phyloP scores from a whole-genome alignment of 495 filamentous ascomycete genomes.

The Bombardia bombarda region DNA sequence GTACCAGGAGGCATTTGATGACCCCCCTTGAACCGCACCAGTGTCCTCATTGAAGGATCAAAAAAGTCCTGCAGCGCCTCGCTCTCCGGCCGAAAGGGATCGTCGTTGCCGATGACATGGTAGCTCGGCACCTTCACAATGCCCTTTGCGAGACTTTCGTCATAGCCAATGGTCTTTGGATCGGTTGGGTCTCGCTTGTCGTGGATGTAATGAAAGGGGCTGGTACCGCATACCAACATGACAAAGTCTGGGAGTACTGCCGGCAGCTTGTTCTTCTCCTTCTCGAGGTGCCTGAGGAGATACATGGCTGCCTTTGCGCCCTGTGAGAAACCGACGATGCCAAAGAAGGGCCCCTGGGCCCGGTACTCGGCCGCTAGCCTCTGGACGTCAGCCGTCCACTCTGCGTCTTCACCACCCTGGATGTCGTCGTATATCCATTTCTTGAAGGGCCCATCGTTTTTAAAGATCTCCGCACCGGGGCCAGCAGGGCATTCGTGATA shows the following conservation, averaged over 20 bases:
- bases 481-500: constrained; percentile 8
- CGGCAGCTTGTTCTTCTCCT: not conserved
- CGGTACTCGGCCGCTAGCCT: constrained; percentile 4
- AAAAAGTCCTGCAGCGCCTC: constrained; percentile 19
- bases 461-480: constrained; percentile 20
- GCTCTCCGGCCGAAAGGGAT: constrained; percentile 18
- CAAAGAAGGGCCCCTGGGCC: constrained; percentile 15
- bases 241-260: constrained; percentile 8
- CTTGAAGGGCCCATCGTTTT: constrained; percentile 16
- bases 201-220: constrained; percentile 9
- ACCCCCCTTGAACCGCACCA: constrained; percentile 14
- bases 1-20: constrained; percentile 29
- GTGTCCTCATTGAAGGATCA: constrained; percentile 5
- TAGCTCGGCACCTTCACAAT: constrained; percentile 10
- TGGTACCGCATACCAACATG: constrained; percentile 16
- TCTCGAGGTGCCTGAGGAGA: constrained; percentile 14
- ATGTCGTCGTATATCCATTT: constrained; percentile 14
- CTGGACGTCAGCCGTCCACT: constrained; percentile 1
- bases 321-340: constrained; percentile 23
- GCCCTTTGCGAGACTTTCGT: not conserved
- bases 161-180: constrained; percentile 2
- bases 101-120: constrained; percentile 17
- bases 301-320: constrained; percentile 20
- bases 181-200: not conserved
- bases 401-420: constrained; percentile 1